Evolutionary conservation across 176 grass and related monocot genomes (phyloP).

Genomic region (Carex kokanica): DNA sequence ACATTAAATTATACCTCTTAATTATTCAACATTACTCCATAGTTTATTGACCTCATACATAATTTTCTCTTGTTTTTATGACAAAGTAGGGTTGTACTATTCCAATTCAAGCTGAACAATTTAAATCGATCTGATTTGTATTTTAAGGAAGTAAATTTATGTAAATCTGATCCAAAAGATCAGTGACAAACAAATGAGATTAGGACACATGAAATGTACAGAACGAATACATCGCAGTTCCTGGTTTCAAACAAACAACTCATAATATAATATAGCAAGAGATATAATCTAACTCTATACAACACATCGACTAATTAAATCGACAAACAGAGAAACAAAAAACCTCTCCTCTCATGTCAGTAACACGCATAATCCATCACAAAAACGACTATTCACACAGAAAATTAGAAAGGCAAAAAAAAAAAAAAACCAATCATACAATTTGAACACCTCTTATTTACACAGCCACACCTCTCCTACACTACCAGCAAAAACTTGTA

Average conservation of each 20-base stretch:
- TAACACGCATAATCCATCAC: neutral
- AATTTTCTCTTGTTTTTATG: neutral
- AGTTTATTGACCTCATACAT: neutral
- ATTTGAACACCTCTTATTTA: conserved; percentile 11
- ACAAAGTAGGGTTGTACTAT: neutral
- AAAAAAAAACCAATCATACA: neutral
- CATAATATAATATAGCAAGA: conserved; percentile 10
- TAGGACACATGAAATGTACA: neutral
- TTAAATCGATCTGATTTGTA: too few species aligned
- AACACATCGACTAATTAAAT: conserved; percentile 1
- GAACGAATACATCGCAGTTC: neutral
- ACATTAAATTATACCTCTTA: neutral
- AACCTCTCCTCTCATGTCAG: neutral
- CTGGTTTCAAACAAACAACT: conserved; percentile 4
- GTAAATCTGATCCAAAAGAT: neutral
- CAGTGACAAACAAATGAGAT: neutral
- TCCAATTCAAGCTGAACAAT: too few species aligned
- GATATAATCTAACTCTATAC: conserved; percentile 16
- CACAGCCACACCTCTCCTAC: conserved; percentile 34
- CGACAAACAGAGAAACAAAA: conserved; percentile 8
- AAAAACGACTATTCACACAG: conserved; percentile 27
- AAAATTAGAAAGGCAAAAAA: neutral
- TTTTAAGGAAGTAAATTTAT: too few species aligned
- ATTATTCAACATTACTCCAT: neutral
- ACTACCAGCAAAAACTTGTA: conserved; percentile 7